Percentiles rank a stretch among this genome's conserved stretches.
phyloP scores from a whole-genome alignment of 768 basidiomycete genomes.

The Solioccasus polychromus region DNA sequence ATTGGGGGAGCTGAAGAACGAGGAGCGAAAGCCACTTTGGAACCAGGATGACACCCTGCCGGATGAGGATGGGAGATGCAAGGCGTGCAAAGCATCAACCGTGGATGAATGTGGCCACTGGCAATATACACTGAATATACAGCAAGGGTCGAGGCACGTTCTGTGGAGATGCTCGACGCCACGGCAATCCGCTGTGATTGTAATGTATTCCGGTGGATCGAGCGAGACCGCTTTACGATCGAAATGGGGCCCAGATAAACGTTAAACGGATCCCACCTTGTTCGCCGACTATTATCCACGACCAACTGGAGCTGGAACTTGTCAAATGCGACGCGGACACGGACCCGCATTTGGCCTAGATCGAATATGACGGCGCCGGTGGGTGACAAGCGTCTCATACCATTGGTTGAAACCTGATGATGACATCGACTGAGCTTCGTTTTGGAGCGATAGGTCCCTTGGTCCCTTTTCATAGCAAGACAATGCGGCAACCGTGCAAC shows the following conservation, averaged over 20 bases:
- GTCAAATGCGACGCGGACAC: not conserved
- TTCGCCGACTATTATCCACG: not conserved
- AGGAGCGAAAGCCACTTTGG: not conserved
- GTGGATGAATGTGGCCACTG: too few relatives aligned
- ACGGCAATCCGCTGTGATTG: slow-evolving; percentile 21
- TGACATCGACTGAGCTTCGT: slow-evolving; percentile 21
- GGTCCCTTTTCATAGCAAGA: slow-evolving; percentile 13
- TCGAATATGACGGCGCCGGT: not conserved
- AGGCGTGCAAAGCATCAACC: not conserved
- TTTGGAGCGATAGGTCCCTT: slow-evolving; percentile 12
- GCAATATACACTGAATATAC: slow-evolving; percentile 25
- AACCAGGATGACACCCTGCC: slow-evolving; percentile 3
- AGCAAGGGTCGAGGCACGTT: slow-evolving; percentile 24
- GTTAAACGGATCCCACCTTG: slow-evolving; percentile 1
- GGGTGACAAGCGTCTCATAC: not conserved
- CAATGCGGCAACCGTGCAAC: slow-evolving; percentile 26
- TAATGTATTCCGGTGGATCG: slow-evolving; percentile 12
- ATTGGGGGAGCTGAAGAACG: slow-evolving; percentile 6
- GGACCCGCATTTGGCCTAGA: not conserved
- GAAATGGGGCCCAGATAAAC: slow-evolving; percentile 6
- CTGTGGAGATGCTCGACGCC: slow-evolving; percentile 21
- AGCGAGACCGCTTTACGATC: slow-evolving; percentile 8
- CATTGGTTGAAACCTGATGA: slow-evolving; percentile 2
- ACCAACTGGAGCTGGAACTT: not conserved
- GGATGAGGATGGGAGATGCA: slow-evolving; percentile 4